phyloP scores from a whole-genome alignment of 2,329 filamentous ascomycete genomes.

The Tolypocladium endophyticum region DNA sequence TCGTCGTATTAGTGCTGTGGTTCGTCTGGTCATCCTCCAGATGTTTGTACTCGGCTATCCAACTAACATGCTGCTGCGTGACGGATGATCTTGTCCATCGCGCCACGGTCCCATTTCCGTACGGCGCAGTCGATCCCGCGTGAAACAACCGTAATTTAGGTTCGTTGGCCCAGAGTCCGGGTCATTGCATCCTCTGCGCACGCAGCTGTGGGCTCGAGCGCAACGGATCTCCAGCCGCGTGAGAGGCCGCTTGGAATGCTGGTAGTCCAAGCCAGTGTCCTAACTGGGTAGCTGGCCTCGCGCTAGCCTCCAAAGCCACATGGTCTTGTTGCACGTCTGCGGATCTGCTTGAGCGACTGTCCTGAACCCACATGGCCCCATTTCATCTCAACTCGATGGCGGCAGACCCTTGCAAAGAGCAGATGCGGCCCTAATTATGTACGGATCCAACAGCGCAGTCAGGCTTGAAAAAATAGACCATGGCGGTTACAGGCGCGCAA shows the following conservation, averaged over 20 bases:
- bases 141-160: neutral
- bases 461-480: neutral
- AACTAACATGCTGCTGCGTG: conserved; percentile 12
- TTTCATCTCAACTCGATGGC: neutral
- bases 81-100: too few relatives aligned
- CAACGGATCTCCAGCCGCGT: neutral
- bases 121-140: conserved; percentile 14
- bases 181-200: too few relatives aligned
- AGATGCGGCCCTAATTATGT: neutral
- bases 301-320: neutral
- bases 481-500: neutral
- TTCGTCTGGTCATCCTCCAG: conserved; percentile 10
- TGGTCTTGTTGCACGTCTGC: neutral
- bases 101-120: neutral
- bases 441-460: neutral
- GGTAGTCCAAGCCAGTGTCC: neutral
- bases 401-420: neutral
- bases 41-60: conserved; percentile 17
- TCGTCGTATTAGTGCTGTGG: conserved; percentile 19
- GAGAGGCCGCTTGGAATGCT: neutral
- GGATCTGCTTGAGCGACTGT: neutral
- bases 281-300: neutral
- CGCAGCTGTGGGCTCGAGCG: neutral
- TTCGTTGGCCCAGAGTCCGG: neutral
- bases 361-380: neutral